A percentile compares a stretch with the other conserved stretches of the same genome.
phyloP scores from a whole-genome alignment of 2,329 filamentous ascomycete genomes.

The Thyridium curvatum region DNA sequence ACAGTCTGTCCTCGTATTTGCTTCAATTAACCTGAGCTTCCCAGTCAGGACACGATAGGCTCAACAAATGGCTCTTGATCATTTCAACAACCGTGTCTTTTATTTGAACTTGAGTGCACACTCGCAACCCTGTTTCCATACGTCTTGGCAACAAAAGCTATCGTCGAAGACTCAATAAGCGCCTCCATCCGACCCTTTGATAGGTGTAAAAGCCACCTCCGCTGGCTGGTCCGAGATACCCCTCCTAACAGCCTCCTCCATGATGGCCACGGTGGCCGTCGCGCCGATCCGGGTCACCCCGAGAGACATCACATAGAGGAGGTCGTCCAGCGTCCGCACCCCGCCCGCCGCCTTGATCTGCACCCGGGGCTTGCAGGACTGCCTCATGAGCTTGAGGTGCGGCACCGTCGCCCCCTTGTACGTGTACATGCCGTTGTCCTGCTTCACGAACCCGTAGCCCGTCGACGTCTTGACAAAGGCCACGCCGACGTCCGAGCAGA shows the following conservation, averaged over 20 bases:
- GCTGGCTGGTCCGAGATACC: conserved; percentile 32
- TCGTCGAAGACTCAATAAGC: neutral
- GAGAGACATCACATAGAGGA: conserved; percentile 45
- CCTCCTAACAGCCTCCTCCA: conserved; percentile 45
- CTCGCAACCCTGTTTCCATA: too few species aligned
- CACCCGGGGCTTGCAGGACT: conserved; percentile 32
- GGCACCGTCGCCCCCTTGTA: conserved; percentile 46
- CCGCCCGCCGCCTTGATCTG: conserved; percentile 54
- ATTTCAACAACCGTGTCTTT: too few species aligned
- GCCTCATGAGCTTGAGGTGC: conserved; percentile 48
- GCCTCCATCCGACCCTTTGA: neutral
- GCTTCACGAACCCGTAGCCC: conserved; percentile 55
- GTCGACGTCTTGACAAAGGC: conserved; percentile 57
- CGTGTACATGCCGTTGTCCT: conserved; percentile 39
- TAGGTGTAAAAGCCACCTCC: conserved; percentile 1
- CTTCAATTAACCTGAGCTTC: too few species aligned
- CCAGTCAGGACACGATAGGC: too few species aligned
- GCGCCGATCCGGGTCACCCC: conserved; percentile 51
- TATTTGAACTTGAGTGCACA: too few species aligned
- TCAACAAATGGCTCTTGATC: too few species aligned
- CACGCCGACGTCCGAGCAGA: conserved; percentile 43
- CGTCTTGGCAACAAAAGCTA: too few species aligned
- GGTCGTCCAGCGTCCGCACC: conserved; percentile 48
- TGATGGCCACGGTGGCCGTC: conserved; percentile 45
- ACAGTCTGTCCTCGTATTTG: too few species aligned